phyloP scores from a whole-genome alignment of 1,284 basidiomycete species.

The Caloboletus firmus region DNA sequence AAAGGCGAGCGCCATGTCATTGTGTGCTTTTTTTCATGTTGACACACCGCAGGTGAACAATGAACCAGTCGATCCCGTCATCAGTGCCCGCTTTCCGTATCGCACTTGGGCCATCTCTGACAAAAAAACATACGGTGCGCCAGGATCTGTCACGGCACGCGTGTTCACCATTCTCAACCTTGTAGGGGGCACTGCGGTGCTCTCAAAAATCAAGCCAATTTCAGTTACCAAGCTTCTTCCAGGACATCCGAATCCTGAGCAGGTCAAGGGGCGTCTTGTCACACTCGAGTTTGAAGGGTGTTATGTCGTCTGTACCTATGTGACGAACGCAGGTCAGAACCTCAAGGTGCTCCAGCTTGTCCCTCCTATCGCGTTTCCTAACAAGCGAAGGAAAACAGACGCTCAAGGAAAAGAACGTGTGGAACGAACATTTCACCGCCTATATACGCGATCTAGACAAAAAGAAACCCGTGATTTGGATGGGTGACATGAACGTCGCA shows the following conservation, averaged over 20 bases:
- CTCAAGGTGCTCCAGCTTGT: slow-evolving; percentile 59
- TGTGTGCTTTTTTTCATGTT: background rate
- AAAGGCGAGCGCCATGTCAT: slow-evolving; percentile 48
- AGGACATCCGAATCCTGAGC: slow-evolving; percentile 62
- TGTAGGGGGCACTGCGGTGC: slow-evolving; percentile 79
- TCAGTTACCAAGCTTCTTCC: slow-evolving; percentile 68
- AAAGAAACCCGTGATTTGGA: slow-evolving; percentile 85
- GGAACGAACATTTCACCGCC: slow-evolving; percentile 73
- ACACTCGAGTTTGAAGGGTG: slow-evolving; percentile 76
- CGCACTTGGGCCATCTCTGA: slow-evolving; percentile 73
- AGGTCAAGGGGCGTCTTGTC: slow-evolving; percentile 73
- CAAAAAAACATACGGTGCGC: slow-evolving; percentile 75
- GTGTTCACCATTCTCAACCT: background rate
- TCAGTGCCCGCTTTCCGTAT: slow-evolving; percentile 63
- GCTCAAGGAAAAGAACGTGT: slow-evolving; percentile 68
- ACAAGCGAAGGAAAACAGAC: slow-evolving; percentile 45
- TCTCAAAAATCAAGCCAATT: slow-evolving; percentile 76
- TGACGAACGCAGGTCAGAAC: slow-evolving; percentile 80
- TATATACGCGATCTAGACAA: slow-evolving; percentile 73
- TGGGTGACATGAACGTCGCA: slow-evolving; percentile 87
- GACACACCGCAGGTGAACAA: slow-evolving; percentile 57
- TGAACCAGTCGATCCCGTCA: slow-evolving; percentile 54
- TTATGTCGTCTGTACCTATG: slow-evolving; percentile 82
- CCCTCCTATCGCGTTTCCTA: background rate
- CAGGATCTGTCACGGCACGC: background rate